Evolutionary conservation across 2,329 filamentous ascomycete genomes (phyloP), one percentile per base, ranked within the genome.

Genomic region (Fusarium cicatricum): DNA sequence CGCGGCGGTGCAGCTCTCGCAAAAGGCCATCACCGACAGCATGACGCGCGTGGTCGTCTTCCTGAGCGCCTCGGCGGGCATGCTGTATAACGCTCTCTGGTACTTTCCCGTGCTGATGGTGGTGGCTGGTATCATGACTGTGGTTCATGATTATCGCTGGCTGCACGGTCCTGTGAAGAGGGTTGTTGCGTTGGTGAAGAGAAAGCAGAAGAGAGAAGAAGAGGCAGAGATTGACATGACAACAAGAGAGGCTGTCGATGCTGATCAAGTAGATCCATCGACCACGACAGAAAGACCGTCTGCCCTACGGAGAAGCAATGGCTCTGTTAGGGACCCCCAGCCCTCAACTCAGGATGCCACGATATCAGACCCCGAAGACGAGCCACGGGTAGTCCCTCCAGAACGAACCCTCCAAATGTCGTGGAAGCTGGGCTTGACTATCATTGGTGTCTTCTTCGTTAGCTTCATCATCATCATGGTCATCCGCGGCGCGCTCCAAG

Each of bases 1-100:
- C 0, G 88, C 90, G 1, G 89, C 87, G 1, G 85, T 90, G 0
- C 77, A 90, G 68, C 78, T 92, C 0, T 82, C 88, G 0, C 77
- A 86, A 12, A 90, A 90, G 61, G 83, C 88, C 0, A 87, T 91
- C 49, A 86, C 82, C 0, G 88, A 91, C 66, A 77, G 77, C 16
- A 41, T 89, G 3, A 87, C 88, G 0, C 76, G 89, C 1, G 74
- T 87, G 0, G 63, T 91, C 2, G 85, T 92, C 0, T 87, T 90
- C 11, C 66, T 87, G 7, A 82, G 83, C 3, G 89, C 78, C 1
- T 79, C 82, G 9, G 88, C 87, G 0, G 90, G 89, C 0, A 74
- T 92, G 61, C 78, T 89, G 42, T 91, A 91, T 64, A 90, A 86
- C 43, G 84, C 88, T 0, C 73, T 92, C 0, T 92, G 90, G 90